phyloP scores from a whole-genome alignment of 1,284 basidiomycete species.

The Gastroboletus turbinatus region DNA sequence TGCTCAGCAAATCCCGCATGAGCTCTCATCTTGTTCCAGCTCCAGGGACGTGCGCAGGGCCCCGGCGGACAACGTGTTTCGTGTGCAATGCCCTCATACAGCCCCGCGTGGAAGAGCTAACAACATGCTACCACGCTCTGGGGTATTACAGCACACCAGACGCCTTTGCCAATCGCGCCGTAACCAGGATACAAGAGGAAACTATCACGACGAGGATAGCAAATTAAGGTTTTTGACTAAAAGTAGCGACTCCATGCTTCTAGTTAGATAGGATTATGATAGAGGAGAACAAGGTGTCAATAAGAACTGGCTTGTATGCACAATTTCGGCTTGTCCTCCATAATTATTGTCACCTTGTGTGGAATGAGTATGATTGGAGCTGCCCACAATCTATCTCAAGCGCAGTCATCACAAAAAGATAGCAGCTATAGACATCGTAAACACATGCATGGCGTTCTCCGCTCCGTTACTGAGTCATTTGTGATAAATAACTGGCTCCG shows the following conservation, averaged over 20 bases:
- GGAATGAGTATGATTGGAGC: background rate
- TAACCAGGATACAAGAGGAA: constrained; percentile 27
- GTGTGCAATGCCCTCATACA: constrained; percentile 8
- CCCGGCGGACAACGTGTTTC: constrained; percentile 22
- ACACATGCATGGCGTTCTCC: constrained; percentile 2
- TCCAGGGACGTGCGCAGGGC: background rate
- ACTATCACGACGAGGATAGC: constrained; percentile 18
- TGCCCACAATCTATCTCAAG: background rate
- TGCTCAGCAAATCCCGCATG: background rate
- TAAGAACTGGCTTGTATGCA: constrained; percentile 21
- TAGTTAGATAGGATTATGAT: constrained; percentile 24
- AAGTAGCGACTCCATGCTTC: constrained; percentile 27
- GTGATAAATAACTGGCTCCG: background rate
- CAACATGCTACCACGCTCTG: constrained; percentile 11
- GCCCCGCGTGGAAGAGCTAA: constrained; percentile 8
- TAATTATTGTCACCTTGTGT: background rate
- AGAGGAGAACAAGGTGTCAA: constrained; percentile 17
- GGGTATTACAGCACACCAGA: constrained; percentile 18
- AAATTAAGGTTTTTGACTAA: constrained; percentile 35
- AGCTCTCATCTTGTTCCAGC: background rate
- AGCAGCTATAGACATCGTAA: background rate
- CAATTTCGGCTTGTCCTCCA: constrained; percentile 6
- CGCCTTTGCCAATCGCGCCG: constrained; percentile 14
- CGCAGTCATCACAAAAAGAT: background rate
- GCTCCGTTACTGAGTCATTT: background rate